phyloP scores from a whole-genome alignment of 2,329 filamentous ascomycete species.

The Paramyrothecium sp. region DNA sequence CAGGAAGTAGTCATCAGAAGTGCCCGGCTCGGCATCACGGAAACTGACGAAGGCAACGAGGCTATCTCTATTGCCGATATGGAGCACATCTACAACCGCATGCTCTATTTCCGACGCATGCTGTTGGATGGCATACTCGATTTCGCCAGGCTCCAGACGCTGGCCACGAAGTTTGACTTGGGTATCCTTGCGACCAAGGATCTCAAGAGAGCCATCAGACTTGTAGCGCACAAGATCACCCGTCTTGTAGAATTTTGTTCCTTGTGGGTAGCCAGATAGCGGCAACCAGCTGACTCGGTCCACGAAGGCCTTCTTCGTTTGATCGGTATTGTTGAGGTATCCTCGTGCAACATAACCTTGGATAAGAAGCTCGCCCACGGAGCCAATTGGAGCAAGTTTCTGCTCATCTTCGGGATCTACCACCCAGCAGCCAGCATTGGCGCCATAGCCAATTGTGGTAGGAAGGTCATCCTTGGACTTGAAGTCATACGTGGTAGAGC shows the following conservation, averaged over 20 bases:
- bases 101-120: neutral
- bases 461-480: neutral
- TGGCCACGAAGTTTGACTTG: conserved; percentile 52
- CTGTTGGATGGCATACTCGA: conserved; percentile 7
- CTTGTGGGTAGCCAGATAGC: conserved; percentile 5
- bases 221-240: conserved; percentile 6
- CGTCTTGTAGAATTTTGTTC: conserved; percentile 6
- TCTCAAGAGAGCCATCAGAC: conserved; percentile 33
- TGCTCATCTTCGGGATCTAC: conserved; percentile 10
- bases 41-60: neutral
- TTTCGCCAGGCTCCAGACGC: conserved; percentile 35
- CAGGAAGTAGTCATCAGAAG: too few species aligned
- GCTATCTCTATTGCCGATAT: neutral
- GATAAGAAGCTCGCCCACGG: conserved; percentile 14
- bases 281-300: neutral
- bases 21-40: too few species aligned
- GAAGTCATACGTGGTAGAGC: neutral
- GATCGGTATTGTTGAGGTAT: conserved; percentile 6
- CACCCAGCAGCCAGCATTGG: conserved; percentile 10
- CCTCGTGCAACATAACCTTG: conserved; percentile 12
- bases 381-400: conserved; percentile 9
- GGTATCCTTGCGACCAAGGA: conserved; percentile 35
- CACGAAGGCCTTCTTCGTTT: conserved; percentile 16
- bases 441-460: conserved; percentile 4
- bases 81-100: neutral